These are phyloP conservation scores for Fusarium globosum DNA, from an alignment of 2,329 filamentous ascomycete species.

Conservation along the genomic window DNA sequence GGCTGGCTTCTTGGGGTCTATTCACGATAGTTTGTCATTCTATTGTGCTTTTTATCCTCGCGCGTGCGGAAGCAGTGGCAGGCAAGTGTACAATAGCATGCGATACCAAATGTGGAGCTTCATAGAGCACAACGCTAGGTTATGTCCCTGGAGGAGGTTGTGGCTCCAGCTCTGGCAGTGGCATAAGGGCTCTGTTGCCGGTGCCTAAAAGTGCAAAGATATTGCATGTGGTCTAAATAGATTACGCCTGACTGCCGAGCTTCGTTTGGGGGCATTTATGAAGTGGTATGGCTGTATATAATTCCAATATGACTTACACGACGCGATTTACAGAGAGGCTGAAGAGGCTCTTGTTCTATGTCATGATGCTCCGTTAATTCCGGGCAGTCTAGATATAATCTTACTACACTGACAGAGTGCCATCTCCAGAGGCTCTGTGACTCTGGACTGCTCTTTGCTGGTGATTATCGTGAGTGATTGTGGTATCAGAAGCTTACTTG, in stretches of 20 bases:
- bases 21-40: not conserved
- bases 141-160: slow-evolving; percentile 36
- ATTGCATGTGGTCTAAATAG: not conserved
- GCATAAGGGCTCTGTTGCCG: not conserved
- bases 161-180: not conserved
- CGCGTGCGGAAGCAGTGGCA: not conserved
- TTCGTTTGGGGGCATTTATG: not conserved
- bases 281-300: not conserved
- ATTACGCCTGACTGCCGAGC: not conserved
- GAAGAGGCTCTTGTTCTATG: slow-evolving; percentile 24
- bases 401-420: not conserved
- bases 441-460: not conserved
- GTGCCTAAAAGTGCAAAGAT: not conserved
- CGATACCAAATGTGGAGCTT: slow-evolving; percentile 38
- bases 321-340: not conserved
- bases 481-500: slow-evolving; percentile 24
- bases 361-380: slow-evolving; percentile 10
- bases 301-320: slow-evolving; percentile 23
- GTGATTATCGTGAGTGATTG: slow-evolving; percentile 6
- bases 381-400: not conserved
- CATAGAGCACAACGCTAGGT: slow-evolving; percentile 47
- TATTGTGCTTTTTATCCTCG: not conserved
- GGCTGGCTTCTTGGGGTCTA: not conserved
- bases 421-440: not conserved
- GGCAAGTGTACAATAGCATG: not conserved